phyloP scores from a whole-genome alignment of 1,139 yeast species.

The Blastobotrys arbuscula region DNA sequence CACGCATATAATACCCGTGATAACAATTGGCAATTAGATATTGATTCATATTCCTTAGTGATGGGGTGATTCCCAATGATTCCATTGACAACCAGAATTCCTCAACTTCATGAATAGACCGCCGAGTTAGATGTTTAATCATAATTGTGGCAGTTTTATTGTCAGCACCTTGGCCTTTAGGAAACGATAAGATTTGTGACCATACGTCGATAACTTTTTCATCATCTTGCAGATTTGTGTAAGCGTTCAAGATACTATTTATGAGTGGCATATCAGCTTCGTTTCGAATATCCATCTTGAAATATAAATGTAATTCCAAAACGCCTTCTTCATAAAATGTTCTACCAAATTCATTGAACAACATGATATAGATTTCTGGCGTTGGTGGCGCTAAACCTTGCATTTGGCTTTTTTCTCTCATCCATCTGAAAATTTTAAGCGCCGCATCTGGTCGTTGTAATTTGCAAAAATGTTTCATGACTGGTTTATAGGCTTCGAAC shows the following conservation, averaged over 20 bases:
- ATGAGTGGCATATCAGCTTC: conserved; percentile 53
- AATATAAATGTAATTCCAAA: conserved; percentile 55
- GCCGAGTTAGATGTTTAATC: conserved; percentile 60
- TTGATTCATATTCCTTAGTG: conserved; percentile 53
- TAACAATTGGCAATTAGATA: conserved; percentile 70
- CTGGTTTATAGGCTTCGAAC: conserved; percentile 52
- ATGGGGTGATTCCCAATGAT: conserved; percentile 48
- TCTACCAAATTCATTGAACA: conserved; percentile 58
- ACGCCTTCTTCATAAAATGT: conserved; percentile 63
- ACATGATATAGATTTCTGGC: conserved; percentile 54
- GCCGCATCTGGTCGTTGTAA: conserved; percentile 60
- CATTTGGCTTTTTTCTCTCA: conserved; percentile 52
- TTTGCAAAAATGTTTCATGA: conserved; percentile 55
- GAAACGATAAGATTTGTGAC: conserved; percentile 49
- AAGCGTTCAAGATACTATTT: conserved; percentile 63
- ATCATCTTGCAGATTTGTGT: conserved; percentile 56
- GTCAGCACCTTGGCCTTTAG: conserved; percentile 47
- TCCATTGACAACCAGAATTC: conserved; percentile 58
- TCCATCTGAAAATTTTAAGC: conserved; percentile 55
- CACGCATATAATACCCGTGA: conserved; percentile 56
- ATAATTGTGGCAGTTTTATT: conserved; percentile 66
- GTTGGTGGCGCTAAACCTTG: conserved; percentile 62
- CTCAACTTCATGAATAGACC: conserved; percentile 54
- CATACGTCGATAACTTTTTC: conserved; percentile 59
- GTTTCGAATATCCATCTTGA: conserved; percentile 62